A percentile compares a stretch with the other conserved stretches of the same genome.
These are phyloP conservation scores for Metahyphopichia silvanorum DNA, from an alignment of 805 yeast genomes.

Conservation along the genomic window DNA sequence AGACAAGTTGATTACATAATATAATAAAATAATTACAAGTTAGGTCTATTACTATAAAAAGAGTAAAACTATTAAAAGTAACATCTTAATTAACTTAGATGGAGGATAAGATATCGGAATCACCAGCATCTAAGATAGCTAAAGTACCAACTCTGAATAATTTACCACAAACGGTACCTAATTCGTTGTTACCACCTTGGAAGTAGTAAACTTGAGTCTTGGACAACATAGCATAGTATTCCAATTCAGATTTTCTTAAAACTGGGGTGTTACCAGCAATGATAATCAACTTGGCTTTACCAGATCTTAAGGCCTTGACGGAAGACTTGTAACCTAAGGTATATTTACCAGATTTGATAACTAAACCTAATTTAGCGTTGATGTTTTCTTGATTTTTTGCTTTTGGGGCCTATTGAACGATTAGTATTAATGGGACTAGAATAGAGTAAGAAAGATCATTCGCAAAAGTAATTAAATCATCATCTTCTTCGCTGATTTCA, in stretches of 20 bases:
- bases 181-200: slow-evolving; percentile 99
- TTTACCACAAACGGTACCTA: slow-evolving; percentile 99
- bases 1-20: slow-evolving; percentile 4
- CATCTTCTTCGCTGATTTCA: too few relatives aligned
- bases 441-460: not conserved
- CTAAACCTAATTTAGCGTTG: slow-evolving; percentile 97
- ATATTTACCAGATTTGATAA: slow-evolving; percentile 99
- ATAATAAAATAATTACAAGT: not conserved
- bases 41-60: slow-evolving; percentile 10
- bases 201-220: slow-evolving; percentile 97
- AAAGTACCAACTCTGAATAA: slow-evolving; percentile 99
- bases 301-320: slow-evolving; percentile 96
- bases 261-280: slow-evolving; percentile 99
- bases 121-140: slow-evolving; percentile 98
- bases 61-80: not conserved
- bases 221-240: slow-evolving; percentile 99
- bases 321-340: slow-evolving; percentile 99
- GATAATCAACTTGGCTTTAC: slow-evolving; percentile 97
- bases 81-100: slow-evolving; percentile 20
- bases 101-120: slow-evolving; percentile 92
- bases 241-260: slow-evolving; percentile 99
- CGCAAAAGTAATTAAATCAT: too few relatives aligned
- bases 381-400: slow-evolving; percentile 88
- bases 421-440: slow-evolving; percentile 33
- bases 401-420: slow-evolving; percentile 82